phyloP scores from a whole-genome alignment of 441 rosid species.

The Pelargonium exstipulatum region DNA sequence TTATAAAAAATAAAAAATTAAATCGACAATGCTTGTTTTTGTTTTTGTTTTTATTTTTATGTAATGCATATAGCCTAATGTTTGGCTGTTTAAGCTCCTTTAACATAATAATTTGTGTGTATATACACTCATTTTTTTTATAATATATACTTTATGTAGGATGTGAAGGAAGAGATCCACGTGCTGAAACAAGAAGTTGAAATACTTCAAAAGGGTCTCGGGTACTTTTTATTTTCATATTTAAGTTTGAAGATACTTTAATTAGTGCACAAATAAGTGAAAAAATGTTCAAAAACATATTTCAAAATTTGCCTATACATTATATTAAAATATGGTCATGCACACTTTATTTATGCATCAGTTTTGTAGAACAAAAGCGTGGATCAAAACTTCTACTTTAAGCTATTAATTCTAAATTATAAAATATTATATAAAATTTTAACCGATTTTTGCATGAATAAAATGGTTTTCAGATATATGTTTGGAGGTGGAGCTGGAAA shows the following conservation, averaged over 20 bases:
- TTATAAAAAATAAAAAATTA: no score
- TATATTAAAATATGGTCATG: no score
- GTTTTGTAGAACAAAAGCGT: no score
- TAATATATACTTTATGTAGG: slow-evolving; percentile 27
- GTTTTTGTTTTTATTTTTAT: background rate
- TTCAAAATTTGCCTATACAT: background rate
- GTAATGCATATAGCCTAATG: no score
- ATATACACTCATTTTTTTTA: no score
- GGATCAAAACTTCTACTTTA: no score
- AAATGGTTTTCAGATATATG: slow-evolving; percentile 44
- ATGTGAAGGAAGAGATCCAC: slow-evolving; percentile 56
- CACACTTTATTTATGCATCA: no score
- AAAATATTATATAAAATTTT: background rate
- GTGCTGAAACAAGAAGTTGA: slow-evolving; percentile 76
- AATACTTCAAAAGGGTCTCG: slow-evolving; percentile 66
- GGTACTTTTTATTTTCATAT: slow-evolving; percentile 32
- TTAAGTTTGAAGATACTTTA: background rate
- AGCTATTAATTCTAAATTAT: no score
- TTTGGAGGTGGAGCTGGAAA: slow-evolving; percentile 62
- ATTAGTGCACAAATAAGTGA: background rate
- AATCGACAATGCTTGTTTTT: no score
- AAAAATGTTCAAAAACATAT: background rate
- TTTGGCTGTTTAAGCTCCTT: no score
- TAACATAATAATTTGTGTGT: no score
- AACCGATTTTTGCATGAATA: background rate